Conservation (phyloP, 495 filamentous ascomycete genomes). For the Penicillium subrubescens region DNA sequence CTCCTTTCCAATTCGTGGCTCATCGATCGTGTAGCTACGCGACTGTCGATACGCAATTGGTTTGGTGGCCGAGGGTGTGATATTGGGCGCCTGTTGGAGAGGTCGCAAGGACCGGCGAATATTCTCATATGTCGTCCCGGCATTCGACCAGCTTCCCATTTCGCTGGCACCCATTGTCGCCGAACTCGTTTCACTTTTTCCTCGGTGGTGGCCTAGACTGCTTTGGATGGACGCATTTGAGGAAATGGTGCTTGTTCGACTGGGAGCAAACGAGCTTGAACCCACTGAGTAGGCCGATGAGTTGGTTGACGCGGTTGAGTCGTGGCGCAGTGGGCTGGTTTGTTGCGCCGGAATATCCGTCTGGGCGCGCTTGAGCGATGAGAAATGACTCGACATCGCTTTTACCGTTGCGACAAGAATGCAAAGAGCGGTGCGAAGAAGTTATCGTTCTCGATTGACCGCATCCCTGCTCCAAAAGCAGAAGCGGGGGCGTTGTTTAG, state of each 20-base stretch:
- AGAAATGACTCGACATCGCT: constrained; percentile 45
- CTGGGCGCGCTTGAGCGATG: constrained; percentile 61
- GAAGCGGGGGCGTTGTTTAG: constrained; percentile 28
- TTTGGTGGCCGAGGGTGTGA: constrained; percentile 39
- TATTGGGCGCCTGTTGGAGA: constrained; percentile 67
- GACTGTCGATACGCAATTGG: constrained; percentile 39
- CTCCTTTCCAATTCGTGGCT: constrained; percentile 40
- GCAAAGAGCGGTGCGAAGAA: constrained; percentile 28
- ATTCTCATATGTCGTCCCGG: constrained; percentile 64
- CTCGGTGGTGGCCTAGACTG: constrained; percentile 66
- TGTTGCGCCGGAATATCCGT: constrained; percentile 61
- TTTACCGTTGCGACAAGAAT: constrained; percentile 32
- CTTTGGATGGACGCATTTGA: constrained; percentile 67
- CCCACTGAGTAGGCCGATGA: constrained; percentile 76
- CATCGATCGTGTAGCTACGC: constrained; percentile 47
- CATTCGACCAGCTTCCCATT: constrained; percentile 38
- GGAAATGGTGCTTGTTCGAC: constrained; percentile 76
- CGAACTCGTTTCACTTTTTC: constrained; percentile 69
- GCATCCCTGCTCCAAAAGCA: constrained; percentile 47
- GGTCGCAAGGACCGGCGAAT: constrained; percentile 78
- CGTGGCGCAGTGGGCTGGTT: constrained; percentile 67
- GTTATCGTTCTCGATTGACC: constrained; percentile 36
- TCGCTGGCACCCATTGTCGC: constrained; percentile 33
- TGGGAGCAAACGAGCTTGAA: constrained; percentile 66
- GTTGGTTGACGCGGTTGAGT: constrained; percentile 75